Evolutionary conservation across 345 rosid species (phyloP), one percentile per base, ranked within the genome.

Genomic region (Gynandropsis gynandra): DNA sequence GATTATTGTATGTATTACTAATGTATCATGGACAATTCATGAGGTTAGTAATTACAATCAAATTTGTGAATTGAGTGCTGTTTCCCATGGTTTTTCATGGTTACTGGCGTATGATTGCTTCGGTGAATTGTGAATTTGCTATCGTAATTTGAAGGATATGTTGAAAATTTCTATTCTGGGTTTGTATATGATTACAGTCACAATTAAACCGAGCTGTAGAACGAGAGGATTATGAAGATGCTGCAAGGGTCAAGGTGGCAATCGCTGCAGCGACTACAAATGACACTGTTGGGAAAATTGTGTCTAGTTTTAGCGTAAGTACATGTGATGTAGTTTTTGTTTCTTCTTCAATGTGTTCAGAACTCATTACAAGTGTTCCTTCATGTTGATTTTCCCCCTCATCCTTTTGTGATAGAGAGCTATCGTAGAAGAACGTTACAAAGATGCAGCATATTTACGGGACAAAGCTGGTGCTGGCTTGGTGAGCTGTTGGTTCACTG

Each of bases 391-490:
- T 54, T 56, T 21, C 21, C 6, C 14, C 38, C 14, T 8, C 49
- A 53, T 11, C 9, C 75, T 45, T 21, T 59, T 70, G 8, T 37
- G 8, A 41, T 74, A 90, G 98, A 80, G 68, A 67, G 96, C 92
- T 32, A 38, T 90, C 20, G 58, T 57, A 49, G 85, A 82, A 69
- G 96, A 90, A 63, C 83, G 77, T 37, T 82, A 79, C 62, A 69
- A 54, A 42, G 98, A 90, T 65, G 98, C 98, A 3, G 77, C 85
- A 32, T 72, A 77, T 56, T 71, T 90, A 29, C 75, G 89, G 64
- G 96, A 90, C 61, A 62, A 72, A 62, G 89, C 98, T 34, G 87
- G 95, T 65, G 78, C 92, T 73, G 96, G 96, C 42, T 63, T 90
- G 87, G 98, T 90, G 67, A 75, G 86, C 63, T 60, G 29, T 29